A percentile compares a stretch with the other conserved stretches of the same genome.
phyloP scores from a whole-genome alignment of 2,329 filamentous ascomycete species.

The Biscogniauxia marginata region DNA sequence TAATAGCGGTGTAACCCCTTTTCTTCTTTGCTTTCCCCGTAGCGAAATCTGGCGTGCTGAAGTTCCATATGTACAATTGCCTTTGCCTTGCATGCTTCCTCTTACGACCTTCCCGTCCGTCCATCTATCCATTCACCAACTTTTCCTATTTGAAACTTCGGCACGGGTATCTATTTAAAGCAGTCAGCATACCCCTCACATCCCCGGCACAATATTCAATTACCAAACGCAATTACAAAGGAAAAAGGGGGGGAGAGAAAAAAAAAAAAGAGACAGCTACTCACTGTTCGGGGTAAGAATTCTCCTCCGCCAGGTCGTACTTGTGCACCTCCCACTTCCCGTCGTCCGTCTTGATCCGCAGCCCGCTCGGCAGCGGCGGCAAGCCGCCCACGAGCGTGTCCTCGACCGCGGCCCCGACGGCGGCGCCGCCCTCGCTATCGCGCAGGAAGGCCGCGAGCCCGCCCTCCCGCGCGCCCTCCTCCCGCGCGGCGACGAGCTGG shows the following conservation, averaged over 20 bases:
- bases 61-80: not conserved
- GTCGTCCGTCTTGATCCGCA: conserved; percentile 49
- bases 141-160: conserved; percentile 57
- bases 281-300: conserved; percentile 69
- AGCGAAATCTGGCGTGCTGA: not conserved
- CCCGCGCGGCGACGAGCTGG: conserved; percentile 71
- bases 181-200: not conserved
- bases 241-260: not conserved
- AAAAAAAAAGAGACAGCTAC: conserved; percentile 35
- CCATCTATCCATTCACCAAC: conserved; percentile 17
- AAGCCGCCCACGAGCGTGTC: conserved; percentile 75
- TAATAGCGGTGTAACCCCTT: not conserved
- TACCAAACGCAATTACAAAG: no score
- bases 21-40: not conserved
- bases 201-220: no score
- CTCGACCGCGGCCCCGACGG: conserved; percentile 38
- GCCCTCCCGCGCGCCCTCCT: conserved; percentile 65
- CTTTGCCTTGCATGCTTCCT: not conserved
- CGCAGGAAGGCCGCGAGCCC: conserved; percentile 67
- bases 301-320: conserved; percentile 62
- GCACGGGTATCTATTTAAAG: conserved; percentile 56
- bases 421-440: conserved; percentile 52
- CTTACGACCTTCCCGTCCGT: not conserved
- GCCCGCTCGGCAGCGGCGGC: conserved; percentile 81
- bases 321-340: conserved; percentile 65